Percentiles rank a stretch among this genome's conserved stretches.
These are phyloP conservation scores for Botrytis fabae DNA, from an alignment of 2,329 filamentous ascomycete genomes.

Conservation along the genomic window DNA sequence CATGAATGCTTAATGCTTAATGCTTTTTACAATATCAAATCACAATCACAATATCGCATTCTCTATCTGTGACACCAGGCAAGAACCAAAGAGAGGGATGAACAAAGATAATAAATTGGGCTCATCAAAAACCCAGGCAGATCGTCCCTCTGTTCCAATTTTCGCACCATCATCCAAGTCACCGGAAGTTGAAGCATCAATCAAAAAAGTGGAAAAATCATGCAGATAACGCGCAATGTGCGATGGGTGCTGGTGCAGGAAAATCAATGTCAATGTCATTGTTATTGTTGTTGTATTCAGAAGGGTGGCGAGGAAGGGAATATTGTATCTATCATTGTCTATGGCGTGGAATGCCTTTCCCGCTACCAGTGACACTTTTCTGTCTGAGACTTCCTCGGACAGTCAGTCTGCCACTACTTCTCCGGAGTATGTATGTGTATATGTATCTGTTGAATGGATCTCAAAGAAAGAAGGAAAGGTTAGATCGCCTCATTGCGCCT, in stretches of 20 bases:
- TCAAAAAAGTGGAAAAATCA: conserved; percentile 9
- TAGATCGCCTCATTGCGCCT: not conserved
- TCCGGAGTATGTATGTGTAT: not conserved
- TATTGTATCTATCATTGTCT: not conserved
- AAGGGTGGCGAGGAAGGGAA: not conserved
- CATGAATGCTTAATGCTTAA: not conserved
- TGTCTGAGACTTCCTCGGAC: not conserved
- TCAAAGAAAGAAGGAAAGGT: not conserved
- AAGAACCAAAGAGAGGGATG: not conserved
- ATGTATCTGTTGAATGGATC: not conserved
- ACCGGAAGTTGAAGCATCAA: not conserved
- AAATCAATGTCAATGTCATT: not conserved
- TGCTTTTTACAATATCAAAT: not conserved
- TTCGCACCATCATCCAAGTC: not conserved
- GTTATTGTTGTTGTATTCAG: not conserved
- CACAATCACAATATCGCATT: not conserved
- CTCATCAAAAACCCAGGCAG: not conserved
- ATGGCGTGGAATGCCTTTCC: not conserved
- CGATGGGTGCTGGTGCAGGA: conserved; percentile 2
- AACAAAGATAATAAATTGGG: not conserved
- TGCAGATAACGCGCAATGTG: not conserved
- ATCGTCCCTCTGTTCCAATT: no score
- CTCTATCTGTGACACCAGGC: not conserved
- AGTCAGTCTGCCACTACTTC: not conserved
- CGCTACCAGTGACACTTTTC: not conserved